Base-by-base conservation (phyloP, 2,329 filamentous ascomycete species). In the Colletotrichum limetticola region DNA sequence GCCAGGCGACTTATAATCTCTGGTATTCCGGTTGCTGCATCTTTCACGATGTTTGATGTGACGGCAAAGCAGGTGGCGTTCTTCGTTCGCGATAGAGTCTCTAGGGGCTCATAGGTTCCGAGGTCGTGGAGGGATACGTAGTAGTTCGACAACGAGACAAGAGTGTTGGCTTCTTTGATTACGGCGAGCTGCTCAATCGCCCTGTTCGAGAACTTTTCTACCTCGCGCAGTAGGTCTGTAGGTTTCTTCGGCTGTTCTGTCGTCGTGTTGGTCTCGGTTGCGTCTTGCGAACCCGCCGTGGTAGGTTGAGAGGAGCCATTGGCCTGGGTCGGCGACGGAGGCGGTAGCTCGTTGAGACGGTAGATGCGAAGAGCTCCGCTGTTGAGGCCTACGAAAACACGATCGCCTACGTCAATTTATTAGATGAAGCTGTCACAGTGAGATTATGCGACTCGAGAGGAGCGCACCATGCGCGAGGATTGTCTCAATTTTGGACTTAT, bases 401-500 rank as follows among this genome's bases (percentile, higher is more conserved):
- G 92, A 81, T 99, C 97, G 80, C 95, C 93, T 95, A 75, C 26
- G 24, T 49, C 30, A n/a, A 57, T 53, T 64, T 19, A 61, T 76
- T 59, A 75, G 73, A 56, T 46, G 30, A 26, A 12, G 19, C 8
- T 32, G n/a, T 19, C 30, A 28, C 12, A 26, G 30, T 12, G 52
- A 1, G 55, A n/a, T 35, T 30, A 37, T 24, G 9, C 19, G n/a
- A 24, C 28, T 26, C 22, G 32, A 11, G 53, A 49, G 56, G 30
- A 46, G 59, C 83, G 71, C 88, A 94, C 93, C 95, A 84, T 98
- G 94, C 74, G 96, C 94, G 60, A 98, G 89, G 77, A 99, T 94
- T 62, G 94, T 97, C 85, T 99, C 97, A 84, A 99, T 98, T 87
- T 93, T 97, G 76, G 94, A 97, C 87, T 97, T 98, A 90, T 98